Conservation (phyloP, 441 rosid species). For the Heliophila coronopifolia region DNA sequence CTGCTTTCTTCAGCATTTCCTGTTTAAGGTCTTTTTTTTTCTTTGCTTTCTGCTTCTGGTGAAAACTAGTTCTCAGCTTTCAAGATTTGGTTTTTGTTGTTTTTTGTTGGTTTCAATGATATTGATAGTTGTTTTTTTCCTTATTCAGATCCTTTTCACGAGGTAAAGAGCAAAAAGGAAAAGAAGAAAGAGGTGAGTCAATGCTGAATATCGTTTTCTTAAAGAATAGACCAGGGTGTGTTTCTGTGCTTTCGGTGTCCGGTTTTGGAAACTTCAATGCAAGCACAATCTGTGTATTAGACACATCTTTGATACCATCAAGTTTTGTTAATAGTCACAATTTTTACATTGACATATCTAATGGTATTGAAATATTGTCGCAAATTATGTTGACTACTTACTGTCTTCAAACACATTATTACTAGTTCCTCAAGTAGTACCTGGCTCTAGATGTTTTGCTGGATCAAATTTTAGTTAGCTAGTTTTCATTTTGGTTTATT, state of each 20-base stretch:
- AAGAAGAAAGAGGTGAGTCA: conserved; percentile 80
- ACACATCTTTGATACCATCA: not conserved
- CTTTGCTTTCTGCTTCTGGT: not conserved
- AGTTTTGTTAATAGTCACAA: conserved; percentile 7
- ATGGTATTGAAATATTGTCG: not conserved
- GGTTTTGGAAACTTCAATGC: conserved; percentile 3
- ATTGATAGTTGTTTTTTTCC: conserved; percentile 1
- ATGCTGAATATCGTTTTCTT: conserved; percentile 7
- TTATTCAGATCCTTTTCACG: conserved; percentile 80
- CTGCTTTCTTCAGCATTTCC: too few species aligned
- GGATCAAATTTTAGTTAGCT: not conserved
- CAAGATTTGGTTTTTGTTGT: conserved; percentile 5
- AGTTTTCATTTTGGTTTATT: not conserved
- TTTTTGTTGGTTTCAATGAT: too few species aligned
- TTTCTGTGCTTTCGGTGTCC: not conserved
- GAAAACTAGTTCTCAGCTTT: conserved; percentile 7
- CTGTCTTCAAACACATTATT: not conserved
- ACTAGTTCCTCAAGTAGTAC: not conserved
- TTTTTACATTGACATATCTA: not conserved
- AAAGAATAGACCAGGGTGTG: not conserved
- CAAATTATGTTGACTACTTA: not conserved
- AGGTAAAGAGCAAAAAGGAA: conserved; percentile 95
- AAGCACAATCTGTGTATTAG: not conserved
- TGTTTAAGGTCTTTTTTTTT: not conserved
- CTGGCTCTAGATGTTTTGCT: not conserved